Evolutionary conservation across 768 basidiomycete genomes (phyloP).

Genomic region (Lactarius sp.): DNA sequence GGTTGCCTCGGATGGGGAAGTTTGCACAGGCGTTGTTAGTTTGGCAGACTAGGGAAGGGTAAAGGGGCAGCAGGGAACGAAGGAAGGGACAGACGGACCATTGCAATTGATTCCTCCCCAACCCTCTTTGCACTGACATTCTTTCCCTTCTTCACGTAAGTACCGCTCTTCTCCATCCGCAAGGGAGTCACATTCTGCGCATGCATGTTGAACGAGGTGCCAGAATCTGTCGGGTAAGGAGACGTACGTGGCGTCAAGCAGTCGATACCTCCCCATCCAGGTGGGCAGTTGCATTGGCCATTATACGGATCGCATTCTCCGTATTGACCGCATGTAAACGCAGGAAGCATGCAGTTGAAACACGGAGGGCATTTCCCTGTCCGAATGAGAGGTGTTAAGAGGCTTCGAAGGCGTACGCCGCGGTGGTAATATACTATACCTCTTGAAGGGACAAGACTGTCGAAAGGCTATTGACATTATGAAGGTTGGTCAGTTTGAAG

Average conservation of each 20-base stretch:
- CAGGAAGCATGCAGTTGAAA: constrained; percentile 94
- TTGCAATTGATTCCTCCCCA: constrained; percentile 99
- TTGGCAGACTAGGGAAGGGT: constrained; percentile 66
- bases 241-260: constrained; percentile 85
- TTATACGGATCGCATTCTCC: constrained; percentile 88
- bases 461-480: neutral
- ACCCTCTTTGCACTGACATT: constrained; percentile 88
- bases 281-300: constrained; percentile 94
- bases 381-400: neutral
- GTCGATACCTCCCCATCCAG: constrained; percentile 97
- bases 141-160: constrained; percentile 66
- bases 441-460: constrained; percentile 12
- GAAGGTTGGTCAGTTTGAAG: neutral
- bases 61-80: neutral
- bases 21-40: constrained; percentile 71
- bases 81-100: constrained; percentile 45
- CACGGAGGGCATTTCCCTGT: constrained; percentile 68
- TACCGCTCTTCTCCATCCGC: constrained; percentile 84
- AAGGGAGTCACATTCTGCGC: constrained; percentile 86
- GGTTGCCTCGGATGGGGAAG: constrained; percentile 59
- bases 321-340: constrained; percentile 88
- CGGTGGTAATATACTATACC: neutral
- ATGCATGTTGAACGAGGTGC: neutral
- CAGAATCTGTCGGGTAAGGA: neutral
- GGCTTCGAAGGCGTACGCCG: neutral